These are phyloP conservation scores for Aspergillus sp. DNA, from an alignment of 2,329 filamentous ascomycete species.

Conservation along the genomic window DNA sequence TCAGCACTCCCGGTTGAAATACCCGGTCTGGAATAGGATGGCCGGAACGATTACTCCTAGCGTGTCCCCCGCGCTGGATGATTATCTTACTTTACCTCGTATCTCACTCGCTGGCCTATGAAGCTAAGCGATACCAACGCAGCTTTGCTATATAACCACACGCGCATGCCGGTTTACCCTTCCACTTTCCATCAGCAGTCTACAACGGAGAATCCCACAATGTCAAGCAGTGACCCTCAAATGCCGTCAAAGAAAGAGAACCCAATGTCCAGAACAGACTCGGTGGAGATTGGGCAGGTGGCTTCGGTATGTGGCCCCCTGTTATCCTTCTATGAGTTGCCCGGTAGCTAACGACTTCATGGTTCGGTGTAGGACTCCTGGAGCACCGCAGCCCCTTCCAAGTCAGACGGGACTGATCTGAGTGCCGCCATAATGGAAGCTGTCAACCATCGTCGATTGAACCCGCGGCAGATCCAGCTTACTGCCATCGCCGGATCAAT, in stretches of 20 bases:
- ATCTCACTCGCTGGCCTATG: background rate
- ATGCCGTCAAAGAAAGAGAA: background rate
- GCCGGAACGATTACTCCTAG: background rate
- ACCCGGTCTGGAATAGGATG: background rate
- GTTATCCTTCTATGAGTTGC: background rate
- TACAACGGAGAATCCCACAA: background rate
- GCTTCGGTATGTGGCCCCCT: background rate
- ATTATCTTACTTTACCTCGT: background rate
- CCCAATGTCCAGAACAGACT: background rate
- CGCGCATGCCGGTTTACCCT: no score
- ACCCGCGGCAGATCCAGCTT: conserved; percentile 6
- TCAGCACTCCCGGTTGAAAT: background rate
- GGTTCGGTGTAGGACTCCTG: background rate
- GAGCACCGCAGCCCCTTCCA: background rate
- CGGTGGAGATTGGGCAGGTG: conserved; percentile 1
- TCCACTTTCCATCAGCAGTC: background rate
- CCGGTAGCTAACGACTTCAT: background rate
- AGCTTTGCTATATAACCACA: conserved; percentile 1
- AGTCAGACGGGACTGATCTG: background rate
- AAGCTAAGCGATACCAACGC: background rate
- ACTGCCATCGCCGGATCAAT: conserved; percentile 7
- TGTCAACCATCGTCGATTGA: conserved; percentile 2
- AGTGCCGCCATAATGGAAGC: background rate
- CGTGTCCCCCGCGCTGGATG: background rate
- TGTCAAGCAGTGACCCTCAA: background rate